Conservation (phyloP, 768 basidiomycete species). For the Lactifluus echinatus region DNA sequence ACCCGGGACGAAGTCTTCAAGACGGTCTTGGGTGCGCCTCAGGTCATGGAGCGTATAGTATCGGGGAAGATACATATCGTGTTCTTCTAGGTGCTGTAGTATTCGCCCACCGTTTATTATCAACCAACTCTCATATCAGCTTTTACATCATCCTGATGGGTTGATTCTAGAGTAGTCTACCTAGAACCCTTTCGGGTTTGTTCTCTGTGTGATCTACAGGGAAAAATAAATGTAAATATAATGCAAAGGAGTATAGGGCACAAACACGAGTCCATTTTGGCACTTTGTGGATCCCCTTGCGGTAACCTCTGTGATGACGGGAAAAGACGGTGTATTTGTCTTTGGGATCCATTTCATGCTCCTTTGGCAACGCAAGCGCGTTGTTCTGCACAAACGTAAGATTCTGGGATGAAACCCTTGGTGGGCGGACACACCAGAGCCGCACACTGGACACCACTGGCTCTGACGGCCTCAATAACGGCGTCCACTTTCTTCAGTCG, state of each 20-base stretch:
- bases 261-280: conserved; percentile 94
- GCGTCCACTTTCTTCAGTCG: conserved; percentile 89
- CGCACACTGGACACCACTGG: conserved; percentile 70
- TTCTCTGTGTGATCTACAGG: conserved; percentile 67
- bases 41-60: conserved; percentile 52
- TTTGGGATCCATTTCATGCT: conserved; percentile 82
- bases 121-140: neutral
- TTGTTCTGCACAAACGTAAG: conserved; percentile 32
- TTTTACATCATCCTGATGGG: neutral
- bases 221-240: neutral
- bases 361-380: conserved; percentile 82
- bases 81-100: conserved; percentile 67
- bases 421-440: conserved; percentile 52
- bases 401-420: neutral
- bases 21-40: conserved; percentile 54
- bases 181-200: conserved; percentile 88
- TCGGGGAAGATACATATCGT: conserved; percentile 75
- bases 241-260: conserved; percentile 1
- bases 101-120: neutral
- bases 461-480: conserved; percentile 81
- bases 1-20: conserved; percentile 75
- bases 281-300: conserved; percentile 94
- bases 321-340: conserved; percentile 96
- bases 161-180: neutral
- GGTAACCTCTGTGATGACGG: conserved; percentile 58